Percentiles rank a stretch among this genome's conserved stretches.
Conservation (phyloP, 352 stramenopile genomes). For the Pilasporangium apinafurcum region DNA sequence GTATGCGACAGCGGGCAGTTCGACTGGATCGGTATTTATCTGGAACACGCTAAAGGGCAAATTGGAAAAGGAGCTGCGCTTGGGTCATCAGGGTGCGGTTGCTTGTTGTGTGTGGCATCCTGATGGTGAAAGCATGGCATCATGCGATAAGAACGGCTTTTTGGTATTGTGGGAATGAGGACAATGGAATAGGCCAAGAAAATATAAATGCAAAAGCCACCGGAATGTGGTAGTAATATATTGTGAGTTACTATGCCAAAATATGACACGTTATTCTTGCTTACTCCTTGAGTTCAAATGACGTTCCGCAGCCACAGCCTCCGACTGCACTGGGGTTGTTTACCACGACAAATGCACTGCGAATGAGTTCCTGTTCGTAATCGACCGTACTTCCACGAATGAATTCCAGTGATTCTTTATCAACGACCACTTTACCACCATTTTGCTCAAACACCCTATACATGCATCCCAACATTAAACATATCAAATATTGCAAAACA, state of each 20-base stretch:
- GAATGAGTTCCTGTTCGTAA: conserved; percentile 97
- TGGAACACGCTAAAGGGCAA: conserved; percentile 52
- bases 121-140: conserved; percentile 52
- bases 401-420: conserved; percentile 92
- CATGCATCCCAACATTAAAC: neutral
- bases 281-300: conserved; percentile 96
- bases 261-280: neutral
- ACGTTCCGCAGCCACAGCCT: conserved; percentile 96
- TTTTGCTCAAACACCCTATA: conserved; percentile 83
- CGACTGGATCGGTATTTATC: conserved; percentile 49
- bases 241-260: neutral
- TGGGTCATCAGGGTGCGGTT: conserved; percentile 60
- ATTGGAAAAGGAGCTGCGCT: conserved; percentile 46
- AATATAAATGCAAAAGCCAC: neutral
- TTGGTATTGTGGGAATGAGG: conserved; percentile 72
- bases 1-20: conserved; percentile 47
- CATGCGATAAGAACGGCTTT: conserved; percentile 79
- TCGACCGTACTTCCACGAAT: conserved; percentile 93
- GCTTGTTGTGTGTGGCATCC: conserved; percentile 75
- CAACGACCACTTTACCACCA: conserved; percentile 84
- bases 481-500: neutral
- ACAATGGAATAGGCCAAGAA: too few relatives aligned
- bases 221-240: neutral
- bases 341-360: conserved; percentile 92
- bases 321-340: conserved; percentile 97